phyloP scores from a whole-genome alignment of 2,329 filamentous ascomycete genomes.

The Diaporthe batatas region DNA sequence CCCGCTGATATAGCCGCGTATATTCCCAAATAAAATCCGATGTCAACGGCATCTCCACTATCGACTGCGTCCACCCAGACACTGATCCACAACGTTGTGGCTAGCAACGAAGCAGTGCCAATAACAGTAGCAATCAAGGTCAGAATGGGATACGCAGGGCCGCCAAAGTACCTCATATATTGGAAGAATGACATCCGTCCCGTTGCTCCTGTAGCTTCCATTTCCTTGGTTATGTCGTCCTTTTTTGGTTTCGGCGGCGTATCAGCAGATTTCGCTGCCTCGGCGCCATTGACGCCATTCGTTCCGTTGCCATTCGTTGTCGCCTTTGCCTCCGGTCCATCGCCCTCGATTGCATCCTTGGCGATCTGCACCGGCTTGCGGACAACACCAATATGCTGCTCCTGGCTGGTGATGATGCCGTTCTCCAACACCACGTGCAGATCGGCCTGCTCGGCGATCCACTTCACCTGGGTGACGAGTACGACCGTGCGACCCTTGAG shows the following conservation, averaged over 20 bases:
- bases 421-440: slow-evolving; percentile 61
- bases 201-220: slow-evolving; percentile 60
- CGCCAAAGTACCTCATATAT: slow-evolving; percentile 66
- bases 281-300: slow-evolving; percentile 44
- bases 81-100: slow-evolving; percentile 62
- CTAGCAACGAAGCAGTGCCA: slow-evolving; percentile 57
- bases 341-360: slow-evolving; percentile 52
- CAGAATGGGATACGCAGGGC: slow-evolving; percentile 56
- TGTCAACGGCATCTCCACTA: slow-evolving; percentile 57
- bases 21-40: slow-evolving; percentile 66
- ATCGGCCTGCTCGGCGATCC: slow-evolving; percentile 66
- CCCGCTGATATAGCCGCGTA: slow-evolving; percentile 62
- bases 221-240: slow-evolving; percentile 62
- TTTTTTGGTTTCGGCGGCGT: slow-evolving; percentile 55
- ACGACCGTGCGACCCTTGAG: slow-evolving; percentile 67
- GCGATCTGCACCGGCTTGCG: slow-evolving; percentile 60
- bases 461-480: slow-evolving; percentile 69
- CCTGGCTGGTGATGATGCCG: slow-evolving; percentile 56
- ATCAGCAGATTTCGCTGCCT: slow-evolving; percentile 51
- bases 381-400: slow-evolving; percentile 61
- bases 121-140: slow-evolving; percentile 57
- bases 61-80: slow-evolving; percentile 67
- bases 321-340: slow-evolving; percentile 25
- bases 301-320: slow-evolving; percentile 43
- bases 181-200: slow-evolving; percentile 59